Evolutionary conservation across 176 grass and related monocot genomes (phyloP).

Genomic region (Otatea glauca): DNA sequence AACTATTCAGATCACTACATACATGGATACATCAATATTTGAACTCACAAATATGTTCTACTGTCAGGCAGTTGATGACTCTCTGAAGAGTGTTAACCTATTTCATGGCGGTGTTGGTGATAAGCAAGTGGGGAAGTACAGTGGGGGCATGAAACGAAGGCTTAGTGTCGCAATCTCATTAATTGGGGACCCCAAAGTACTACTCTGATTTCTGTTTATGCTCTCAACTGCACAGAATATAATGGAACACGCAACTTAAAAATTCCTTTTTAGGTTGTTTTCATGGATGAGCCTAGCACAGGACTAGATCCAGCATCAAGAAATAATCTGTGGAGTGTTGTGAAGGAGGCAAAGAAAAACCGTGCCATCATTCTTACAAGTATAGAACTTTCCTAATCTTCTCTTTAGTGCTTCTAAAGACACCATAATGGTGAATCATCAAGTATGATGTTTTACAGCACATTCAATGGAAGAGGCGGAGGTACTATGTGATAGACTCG

Average conservation of each 20-base stretch:
- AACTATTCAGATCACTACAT: not conserved
- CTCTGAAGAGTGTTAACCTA: conserved; percentile 78
- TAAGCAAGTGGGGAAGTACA: conserved; percentile 84
- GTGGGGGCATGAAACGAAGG: conserved; percentile 90
- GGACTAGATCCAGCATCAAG: conserved; percentile 89
- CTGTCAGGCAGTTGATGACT: conserved; percentile 76
- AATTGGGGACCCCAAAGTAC: conserved; percentile 76
- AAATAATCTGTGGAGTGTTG: conserved; percentile 76
- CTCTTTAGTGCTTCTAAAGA: not conserved
- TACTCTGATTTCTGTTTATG: conserved; percentile 6
- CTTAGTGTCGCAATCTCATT: conserved; percentile 81
- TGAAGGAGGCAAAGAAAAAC: conserved; percentile 77
- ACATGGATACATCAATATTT: conserved; percentile 23
- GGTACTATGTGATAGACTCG: conserved; percentile 66
- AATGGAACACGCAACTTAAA: not conserved
- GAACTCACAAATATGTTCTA: conserved; percentile 15
- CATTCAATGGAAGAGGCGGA: conserved; percentile 89
- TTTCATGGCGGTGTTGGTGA: conserved; percentile 66
- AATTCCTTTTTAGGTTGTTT: conserved; percentile 65
- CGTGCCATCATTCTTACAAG: conserved; percentile 91
- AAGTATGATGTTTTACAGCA: conserved; percentile 42
- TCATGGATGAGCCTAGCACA: conserved; percentile 95
- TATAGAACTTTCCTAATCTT: conserved; percentile 44
- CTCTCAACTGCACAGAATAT: conserved; percentile 16
- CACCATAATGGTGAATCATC: not conserved